A percentile compares a stretch with the other conserved stretches of the same genome.
Evolutionary conservation across 345 rosid genomes (phyloP).

Genomic region (Salix dunnii): DNA sequence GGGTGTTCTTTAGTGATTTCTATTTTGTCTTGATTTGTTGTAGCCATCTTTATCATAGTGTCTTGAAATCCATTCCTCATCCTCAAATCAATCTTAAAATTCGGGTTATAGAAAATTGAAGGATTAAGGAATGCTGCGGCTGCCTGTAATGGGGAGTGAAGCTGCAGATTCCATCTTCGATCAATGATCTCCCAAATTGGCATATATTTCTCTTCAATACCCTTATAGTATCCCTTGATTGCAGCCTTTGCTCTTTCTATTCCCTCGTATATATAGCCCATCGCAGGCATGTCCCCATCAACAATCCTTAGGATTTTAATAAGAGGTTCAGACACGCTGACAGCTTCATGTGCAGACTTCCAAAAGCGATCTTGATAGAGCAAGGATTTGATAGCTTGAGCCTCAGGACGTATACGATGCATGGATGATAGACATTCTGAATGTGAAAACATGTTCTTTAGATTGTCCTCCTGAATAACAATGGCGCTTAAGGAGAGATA

Average conservation of each 20-base stretch:
- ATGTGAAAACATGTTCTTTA: slow-evolving; percentile 26
- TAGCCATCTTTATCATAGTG: slow-evolving; percentile 53
- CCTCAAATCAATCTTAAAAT: slow-evolving; percentile 43
- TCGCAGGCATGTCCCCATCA: slow-evolving; percentile 33
- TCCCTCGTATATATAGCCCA: slow-evolving; percentile 26
- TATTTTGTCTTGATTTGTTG: slow-evolving; percentile 35
- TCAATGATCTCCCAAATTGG: slow-evolving; percentile 28
- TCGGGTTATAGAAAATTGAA: slow-evolving; percentile 52
- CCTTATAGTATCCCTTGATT: slow-evolving; percentile 39
- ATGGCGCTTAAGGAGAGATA: slow-evolving; percentile 26
- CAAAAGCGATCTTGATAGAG: slow-evolving; percentile 24
- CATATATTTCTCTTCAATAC: slow-evolving; percentile 24
- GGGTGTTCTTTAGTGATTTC: slow-evolving; percentile 61
- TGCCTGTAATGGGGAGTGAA: slow-evolving; percentile 21
- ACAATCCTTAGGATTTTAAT: slow-evolving; percentile 24
- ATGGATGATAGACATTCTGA: slow-evolving; percentile 36
- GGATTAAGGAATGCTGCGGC: slow-evolving; percentile 59
- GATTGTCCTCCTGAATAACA: slow-evolving; percentile 26
- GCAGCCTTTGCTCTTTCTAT: slow-evolving; percentile 26
- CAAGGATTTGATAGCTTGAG: slow-evolving; percentile 35
- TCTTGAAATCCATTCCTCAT: slow-evolving; percentile 70
- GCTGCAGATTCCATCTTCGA: slow-evolving; percentile 18
- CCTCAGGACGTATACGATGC: slow-evolving; percentile 41
- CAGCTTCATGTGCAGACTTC: slow-evolving; percentile 31
- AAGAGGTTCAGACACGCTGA: slow-evolving; percentile 24